A percentile compares a stretch with the other conserved stretches of the same genome.
phyloP scores from a whole-genome alignment of 331 rosid genomes.

The Malus hybrid region DNA sequence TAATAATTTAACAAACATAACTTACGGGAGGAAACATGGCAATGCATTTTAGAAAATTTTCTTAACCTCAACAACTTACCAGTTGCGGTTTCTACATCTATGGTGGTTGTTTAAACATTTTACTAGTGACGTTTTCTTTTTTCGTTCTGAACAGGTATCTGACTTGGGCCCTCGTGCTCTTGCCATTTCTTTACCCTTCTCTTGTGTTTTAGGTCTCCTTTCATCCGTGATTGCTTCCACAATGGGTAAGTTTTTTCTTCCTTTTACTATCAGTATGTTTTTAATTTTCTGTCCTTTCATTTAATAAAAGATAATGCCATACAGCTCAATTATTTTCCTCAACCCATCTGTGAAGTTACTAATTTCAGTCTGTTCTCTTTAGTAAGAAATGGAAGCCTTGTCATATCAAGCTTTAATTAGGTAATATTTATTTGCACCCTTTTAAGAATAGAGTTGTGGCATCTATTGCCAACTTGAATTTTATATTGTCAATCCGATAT shows the following conservation, averaged over 20 bases:
- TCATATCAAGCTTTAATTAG: not conserved
- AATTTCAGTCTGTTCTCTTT: not conserved
- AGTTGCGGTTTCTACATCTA: not conserved
- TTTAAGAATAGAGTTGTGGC: not conserved
- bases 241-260: conserved; percentile 28
- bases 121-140: not conserved
- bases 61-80: not conserved
- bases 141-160: conserved; percentile 30
- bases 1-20: not conserved
- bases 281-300: not conserved
- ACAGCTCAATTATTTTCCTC: not conserved
- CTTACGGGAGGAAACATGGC: not conserved
- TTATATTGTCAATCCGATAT: too few species aligned
- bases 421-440: not conserved
- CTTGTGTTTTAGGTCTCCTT: conserved; percentile 41
- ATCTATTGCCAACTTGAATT: too few species aligned
- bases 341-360: not conserved
- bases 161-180: conserved; percentile 45
- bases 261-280: not conserved
- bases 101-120: not conserved
- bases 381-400: not conserved
- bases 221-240: conserved; percentile 45
- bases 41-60: not conserved
- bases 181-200: conserved; percentile 42
- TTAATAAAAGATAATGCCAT: not conserved